phyloP scores from a whole-genome alignment of 2,329 filamentous ascomycete species.

The Hymenoscyphus albidus region DNA sequence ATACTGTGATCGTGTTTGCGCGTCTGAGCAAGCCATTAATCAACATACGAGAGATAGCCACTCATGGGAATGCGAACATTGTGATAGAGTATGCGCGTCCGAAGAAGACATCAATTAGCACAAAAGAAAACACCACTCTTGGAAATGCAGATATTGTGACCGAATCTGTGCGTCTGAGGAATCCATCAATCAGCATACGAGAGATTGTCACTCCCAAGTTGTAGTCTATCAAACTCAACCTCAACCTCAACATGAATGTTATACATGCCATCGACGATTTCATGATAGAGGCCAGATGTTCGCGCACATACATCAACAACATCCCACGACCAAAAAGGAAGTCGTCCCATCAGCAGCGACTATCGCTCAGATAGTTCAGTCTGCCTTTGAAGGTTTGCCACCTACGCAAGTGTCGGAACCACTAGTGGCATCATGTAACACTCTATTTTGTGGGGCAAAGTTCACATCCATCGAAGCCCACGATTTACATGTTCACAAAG shows the following conservation, averaged over 20 bases:
- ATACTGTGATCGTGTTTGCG: not conserved
- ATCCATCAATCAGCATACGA: not conserved
- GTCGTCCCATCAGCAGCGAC: not conserved
- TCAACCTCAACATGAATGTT: no score
- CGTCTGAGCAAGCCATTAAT: not conserved
- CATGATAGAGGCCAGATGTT: no score
- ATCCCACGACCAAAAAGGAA: not conserved
- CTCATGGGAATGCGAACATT: no score
- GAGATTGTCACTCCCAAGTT: not conserved
- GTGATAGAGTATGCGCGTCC: no score
- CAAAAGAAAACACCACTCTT: no score
- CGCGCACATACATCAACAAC: no score
- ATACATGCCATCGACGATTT: no score
- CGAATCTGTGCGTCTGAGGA: no score
- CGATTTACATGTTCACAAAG: not conserved
- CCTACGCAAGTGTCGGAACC: not conserved
- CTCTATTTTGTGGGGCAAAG: not conserved
- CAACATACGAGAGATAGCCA: not conserved
- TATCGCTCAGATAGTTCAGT: not conserved
- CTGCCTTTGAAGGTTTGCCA: not conserved
- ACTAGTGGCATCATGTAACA: not conserved
- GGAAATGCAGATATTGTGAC: no score
- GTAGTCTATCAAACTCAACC: no score
- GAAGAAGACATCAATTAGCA: no score
- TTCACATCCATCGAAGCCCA: not conserved